phyloP scores from a whole-genome alignment of 257 asterid genomes.

The Lantana camara region DNA sequence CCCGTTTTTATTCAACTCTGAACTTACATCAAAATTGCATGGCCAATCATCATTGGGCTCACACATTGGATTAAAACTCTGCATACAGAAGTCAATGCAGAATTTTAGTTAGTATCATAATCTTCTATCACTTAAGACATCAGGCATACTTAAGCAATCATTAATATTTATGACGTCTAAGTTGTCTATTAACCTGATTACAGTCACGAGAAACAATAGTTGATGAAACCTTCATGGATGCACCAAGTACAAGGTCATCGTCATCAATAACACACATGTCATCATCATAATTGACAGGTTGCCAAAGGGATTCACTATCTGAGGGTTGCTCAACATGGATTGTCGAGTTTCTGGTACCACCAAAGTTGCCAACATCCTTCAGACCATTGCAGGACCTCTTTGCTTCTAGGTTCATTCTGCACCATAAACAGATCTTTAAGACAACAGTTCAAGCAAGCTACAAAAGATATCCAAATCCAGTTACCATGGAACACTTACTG shows the following conservation, averaged over 20 bases:
- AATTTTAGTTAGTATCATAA: constrained; percentile 15
- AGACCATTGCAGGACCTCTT: constrained; percentile 59
- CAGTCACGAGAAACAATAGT: constrained; percentile 43
- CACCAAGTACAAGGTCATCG: constrained; percentile 54
- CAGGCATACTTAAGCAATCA: constrained; percentile 4
- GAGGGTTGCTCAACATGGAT: constrained; percentile 48
- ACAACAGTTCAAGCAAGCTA: constrained; percentile 24
- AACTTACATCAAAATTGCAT: constrained; percentile 57
- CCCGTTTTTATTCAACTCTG: constrained; percentile 44
- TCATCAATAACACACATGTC: constrained; percentile 74
- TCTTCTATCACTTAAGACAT: constrained; percentile 7
- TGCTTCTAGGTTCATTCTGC: constrained; percentile 56
- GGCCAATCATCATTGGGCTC: constrained; percentile 74
- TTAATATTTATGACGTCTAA: constrained; percentile 13
- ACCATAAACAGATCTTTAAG: constrained; percentile 25
- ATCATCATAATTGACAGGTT: constrained; percentile 61
- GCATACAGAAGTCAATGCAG: constrained; percentile 18
- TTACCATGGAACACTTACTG: constrained; percentile 48
- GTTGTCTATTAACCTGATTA: constrained; percentile 51
- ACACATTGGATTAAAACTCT: constrained; percentile 84
- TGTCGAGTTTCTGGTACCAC: constrained; percentile 48
- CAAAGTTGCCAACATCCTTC: constrained; percentile 45
- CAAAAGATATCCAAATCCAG: not conserved
- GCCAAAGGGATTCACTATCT: constrained; percentile 52
- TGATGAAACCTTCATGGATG: constrained; percentile 44